Evolutionary conservation across 2,329 filamentous ascomycete genomes (phyloP), one percentile per base, ranked within the genome.

Genomic region (Alternaria viburni): DNA sequence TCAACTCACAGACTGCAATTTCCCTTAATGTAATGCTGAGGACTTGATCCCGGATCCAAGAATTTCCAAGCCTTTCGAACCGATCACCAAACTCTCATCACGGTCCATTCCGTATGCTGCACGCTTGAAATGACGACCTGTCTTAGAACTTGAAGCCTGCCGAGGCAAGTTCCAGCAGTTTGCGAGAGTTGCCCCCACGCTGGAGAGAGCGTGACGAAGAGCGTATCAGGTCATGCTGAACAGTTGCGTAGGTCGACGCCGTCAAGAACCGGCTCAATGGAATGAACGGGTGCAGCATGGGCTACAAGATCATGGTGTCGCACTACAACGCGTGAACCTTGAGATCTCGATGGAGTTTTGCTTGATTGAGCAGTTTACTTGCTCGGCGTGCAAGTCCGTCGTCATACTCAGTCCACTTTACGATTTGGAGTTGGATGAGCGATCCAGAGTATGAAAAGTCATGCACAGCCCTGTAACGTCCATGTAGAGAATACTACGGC

Each of bases 401-500:
- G 52, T 55, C 52, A 55, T 46, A 30, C n/a, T 28, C 43, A 30
- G 43, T 28, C n/a, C 52, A 55, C 9, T 55, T 55, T 41, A 44
- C 23, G 12, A 46, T 55, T 55, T 55, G 23, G n/a, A 23, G 52
- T 55, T 30, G 15, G 6, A 1, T 11, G 52, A 19, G 52, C 52
- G 52, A n/a, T 28, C 41, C 26, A 43, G 23, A 43, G 41, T 12
- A 21, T 51, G 49, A 51, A 2, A 51, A 28, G 1, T 5, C 30
- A 23, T 36, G 28, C 28, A 36, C 49, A 51, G 47, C 19, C 7
- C 15, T 41, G 49, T 15, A 5, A 28, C 6, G 49, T 1, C 7
- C 3, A 15, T 36, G 13, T 7, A 52, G 15, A 41, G 17, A 10
- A 41, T 9, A 52, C 17, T 5, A 13, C 21, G 28, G 17, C 49